Evolutionary conservation across 169 alveolate genomes (phyloP), one percentile per base, ranked within the genome.

Genomic region (Plasmodium billcollinsi): DNA sequence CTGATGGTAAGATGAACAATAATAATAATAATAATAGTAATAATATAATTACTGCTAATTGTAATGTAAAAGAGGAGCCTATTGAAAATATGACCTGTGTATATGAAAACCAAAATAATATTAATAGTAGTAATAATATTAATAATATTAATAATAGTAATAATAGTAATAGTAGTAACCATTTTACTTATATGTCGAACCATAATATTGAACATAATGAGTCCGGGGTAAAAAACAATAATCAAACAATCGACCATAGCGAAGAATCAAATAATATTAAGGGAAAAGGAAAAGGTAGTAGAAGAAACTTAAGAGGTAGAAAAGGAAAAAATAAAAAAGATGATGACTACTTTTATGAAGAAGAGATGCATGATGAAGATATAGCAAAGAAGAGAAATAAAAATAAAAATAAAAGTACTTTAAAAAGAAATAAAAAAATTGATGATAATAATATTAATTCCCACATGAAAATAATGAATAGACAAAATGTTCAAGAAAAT

Each of bases 291-390:
- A 69, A 69, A 61, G 39, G 39, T 15, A 24, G 24, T 9, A 83
- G 59, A 73, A 83, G 91, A 69, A 83, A 47, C 50, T 47, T 59
- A 29, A 83, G 62, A 62, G 59, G 50, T 15, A 54, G 69, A 73
- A 83, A 83, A 49, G 71, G 33, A 67, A 80, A 80, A 56, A 33
- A 20, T 20, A 21, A 26, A 14, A 62, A 67, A 43, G 91, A 83
- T 26, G 85, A 70, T 26, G 49, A 69, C n/a, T 56, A 45, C 18
- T 21, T 63, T 50, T 62, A 83, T 59, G 73, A 83, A 54, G 72
- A 50, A 33, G 85, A 69, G 43, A 50, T 18, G 14, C 18, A 39
- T 20, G 26, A 47, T 63, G 83, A 58, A 43, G 15, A 18, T 4
- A 21, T 71, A 20, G 33, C 33, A 15, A 59, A 33, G 52, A 52